phyloP scores from a whole-genome alignment of 139 green algal genomes.

The Coelastrella sp. region DNA sequence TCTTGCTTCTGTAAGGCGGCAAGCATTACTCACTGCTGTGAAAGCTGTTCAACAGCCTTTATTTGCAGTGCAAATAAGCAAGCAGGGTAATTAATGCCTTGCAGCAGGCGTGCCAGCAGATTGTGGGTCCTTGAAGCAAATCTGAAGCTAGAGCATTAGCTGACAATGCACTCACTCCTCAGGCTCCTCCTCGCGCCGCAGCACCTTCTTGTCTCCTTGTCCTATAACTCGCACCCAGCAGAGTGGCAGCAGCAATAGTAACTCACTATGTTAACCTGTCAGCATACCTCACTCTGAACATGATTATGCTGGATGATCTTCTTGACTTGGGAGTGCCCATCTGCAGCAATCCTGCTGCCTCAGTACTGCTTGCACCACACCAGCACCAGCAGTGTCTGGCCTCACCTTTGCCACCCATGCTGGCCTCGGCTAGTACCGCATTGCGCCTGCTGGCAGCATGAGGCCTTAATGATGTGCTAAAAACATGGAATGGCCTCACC shows the following conservation, averaged over 20 bases:
- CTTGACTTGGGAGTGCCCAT: no score
- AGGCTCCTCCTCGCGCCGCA: conserved; percentile 46
- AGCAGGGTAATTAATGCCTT: not conserved
- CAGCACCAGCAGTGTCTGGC: not conserved
- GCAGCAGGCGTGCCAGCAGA: not conserved
- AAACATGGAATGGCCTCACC: not conserved
- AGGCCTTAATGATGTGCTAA: not conserved
- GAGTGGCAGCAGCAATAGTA: not conserved
- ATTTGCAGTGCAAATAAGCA: no score
- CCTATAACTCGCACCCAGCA: not conserved
- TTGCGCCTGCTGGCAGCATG: not conserved
- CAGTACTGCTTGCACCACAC: not conserved
- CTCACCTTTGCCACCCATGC: conserved; percentile 23
- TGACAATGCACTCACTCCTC: conserved; percentile 39
- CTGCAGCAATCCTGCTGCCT: not conserved
- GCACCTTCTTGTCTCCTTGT: conserved; percentile 38
- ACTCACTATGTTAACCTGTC: not conserved
- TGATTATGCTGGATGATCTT: no score
- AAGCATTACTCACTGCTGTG: no score
- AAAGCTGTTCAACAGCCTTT: no score
- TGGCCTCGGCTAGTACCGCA: conserved; percentile 4
- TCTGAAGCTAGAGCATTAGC: not conserved
- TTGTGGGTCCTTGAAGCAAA: not conserved
- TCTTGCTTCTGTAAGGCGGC: no score
- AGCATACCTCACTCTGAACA: not conserved